phyloP scores from a whole-genome alignment of 2,329 filamentous ascomycete genomes.

The Penicillium sp. region DNA sequence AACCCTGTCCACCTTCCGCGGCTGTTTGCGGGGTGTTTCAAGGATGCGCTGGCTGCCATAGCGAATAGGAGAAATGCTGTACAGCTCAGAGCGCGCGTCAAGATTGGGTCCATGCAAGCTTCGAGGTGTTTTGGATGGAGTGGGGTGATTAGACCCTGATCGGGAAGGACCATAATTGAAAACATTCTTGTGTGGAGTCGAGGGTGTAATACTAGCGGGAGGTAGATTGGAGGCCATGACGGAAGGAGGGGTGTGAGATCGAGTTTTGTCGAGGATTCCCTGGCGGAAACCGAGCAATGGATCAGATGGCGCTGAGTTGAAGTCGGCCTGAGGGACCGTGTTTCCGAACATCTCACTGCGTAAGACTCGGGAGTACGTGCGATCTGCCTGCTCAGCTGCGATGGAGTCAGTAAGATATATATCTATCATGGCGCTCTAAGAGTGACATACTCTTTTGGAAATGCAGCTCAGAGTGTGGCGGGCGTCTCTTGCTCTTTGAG shows the following conservation, averaged over 20 bases:
- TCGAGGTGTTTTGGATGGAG: conserved; percentile 83
- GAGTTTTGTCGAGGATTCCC: conserved; percentile 60
- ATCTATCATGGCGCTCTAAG: conserved; percentile 2
- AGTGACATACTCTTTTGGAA: conserved; percentile 76
- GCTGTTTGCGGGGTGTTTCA: conserved; percentile 81
- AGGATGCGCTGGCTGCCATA: conserved; percentile 92
- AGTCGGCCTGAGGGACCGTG: conserved; percentile 76
- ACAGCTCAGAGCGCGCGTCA: conserved; percentile 86
- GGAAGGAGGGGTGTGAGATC: conserved; percentile 76
- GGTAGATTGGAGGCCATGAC: conserved; percentile 63
- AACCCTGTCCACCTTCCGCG: conserved; percentile 87
- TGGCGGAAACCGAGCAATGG: conserved; percentile 46
- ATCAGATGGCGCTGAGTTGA: conserved; percentile 61
- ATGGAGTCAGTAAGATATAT: conserved; percentile 14
- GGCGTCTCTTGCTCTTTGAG: conserved; percentile 76
- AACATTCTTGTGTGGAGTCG: conserved; percentile 94
- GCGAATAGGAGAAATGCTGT: conserved; percentile 90
- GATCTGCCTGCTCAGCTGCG: conserved; percentile 84
- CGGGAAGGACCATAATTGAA: conserved; percentile 83
- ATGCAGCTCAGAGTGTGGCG: conserved; percentile 83
- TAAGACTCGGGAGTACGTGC: conserved; percentile 82
- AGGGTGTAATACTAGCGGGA: conserved; percentile 73
- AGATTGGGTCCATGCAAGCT: conserved; percentile 83
- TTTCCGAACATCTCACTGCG: conserved; percentile 89
- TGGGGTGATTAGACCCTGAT: conserved; percentile 75